Conservation (phyloP, 1,284 basidiomycete genomes). For the Apiotrichum sp. region DNA sequence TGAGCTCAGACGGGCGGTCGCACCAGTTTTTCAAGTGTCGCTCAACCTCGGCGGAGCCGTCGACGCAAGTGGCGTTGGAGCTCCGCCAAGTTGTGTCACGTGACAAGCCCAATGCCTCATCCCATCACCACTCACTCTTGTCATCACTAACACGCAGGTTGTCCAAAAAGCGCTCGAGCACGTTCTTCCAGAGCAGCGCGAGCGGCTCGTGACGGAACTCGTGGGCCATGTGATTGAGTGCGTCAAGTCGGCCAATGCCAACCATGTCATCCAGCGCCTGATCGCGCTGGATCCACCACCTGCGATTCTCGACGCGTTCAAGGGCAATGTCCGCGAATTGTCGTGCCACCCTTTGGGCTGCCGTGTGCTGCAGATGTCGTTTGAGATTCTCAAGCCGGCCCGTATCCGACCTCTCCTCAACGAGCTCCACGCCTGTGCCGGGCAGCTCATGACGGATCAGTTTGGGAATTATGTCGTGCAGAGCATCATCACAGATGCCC, state of each 20-base stretch:
- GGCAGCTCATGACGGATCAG: conserved; percentile 73
- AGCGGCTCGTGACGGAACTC: conserved; percentile 68
- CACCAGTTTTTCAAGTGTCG: no score
- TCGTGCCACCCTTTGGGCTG: conserved; percentile 92
- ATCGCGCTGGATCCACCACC: conserved; percentile 73
- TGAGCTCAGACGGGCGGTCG: no score
- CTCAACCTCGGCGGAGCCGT: no score
- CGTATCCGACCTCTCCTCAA: conserved; percentile 70
- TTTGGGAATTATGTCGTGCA: conserved; percentile 92
- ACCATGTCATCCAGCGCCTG: conserved; percentile 70
- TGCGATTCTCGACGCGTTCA: conserved; percentile 69
- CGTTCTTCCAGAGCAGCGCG: conserved; percentile 70
- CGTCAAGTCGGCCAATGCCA: conserved; percentile 89
- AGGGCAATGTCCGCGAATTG: conserved; percentile 73
- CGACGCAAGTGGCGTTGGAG: no score
- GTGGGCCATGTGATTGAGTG: conserved; percentile 76
- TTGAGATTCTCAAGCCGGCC: conserved; percentile 72
- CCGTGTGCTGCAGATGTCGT: conserved; percentile 86
- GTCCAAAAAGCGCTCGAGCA: conserved; percentile 72
- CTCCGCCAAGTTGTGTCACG: no score
- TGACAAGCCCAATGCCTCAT: no score
- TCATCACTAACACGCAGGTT: conserved; percentile 17
- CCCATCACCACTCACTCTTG: no score
- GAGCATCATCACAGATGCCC: conserved; percentile 67
- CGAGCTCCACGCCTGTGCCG: conserved; percentile 69